Conservation (phyloP, 805 yeast genomes). For the Schwanniomyces yamadae region DNA sequence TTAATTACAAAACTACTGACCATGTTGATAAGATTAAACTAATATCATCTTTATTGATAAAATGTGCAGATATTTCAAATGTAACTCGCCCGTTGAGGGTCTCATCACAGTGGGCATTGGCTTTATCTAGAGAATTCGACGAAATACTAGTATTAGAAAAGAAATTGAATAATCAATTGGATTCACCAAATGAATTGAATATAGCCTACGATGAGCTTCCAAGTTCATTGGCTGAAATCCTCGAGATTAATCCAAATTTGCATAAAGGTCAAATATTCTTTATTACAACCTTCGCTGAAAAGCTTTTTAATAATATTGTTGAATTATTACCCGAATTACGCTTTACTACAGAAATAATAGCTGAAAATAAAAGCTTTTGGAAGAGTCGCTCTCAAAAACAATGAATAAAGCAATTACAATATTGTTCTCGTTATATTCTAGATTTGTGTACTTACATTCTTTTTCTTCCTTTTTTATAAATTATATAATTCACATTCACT, state of each 20-base stretch:
- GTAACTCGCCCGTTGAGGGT: constrained; percentile 78
- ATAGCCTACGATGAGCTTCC: constrained; percentile 39
- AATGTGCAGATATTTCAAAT: constrained; percentile 95
- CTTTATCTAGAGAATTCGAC: constrained; percentile 73
- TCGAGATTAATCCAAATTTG: constrained; percentile 47
- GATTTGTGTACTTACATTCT: background rate
- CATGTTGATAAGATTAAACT: constrained; percentile 33
- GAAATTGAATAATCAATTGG: constrained; percentile 10
- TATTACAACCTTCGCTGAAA: constrained; percentile 76
- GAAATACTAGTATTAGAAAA: constrained; percentile 60
- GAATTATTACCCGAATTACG: constrained; percentile 58
- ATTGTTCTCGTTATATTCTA: background rate
- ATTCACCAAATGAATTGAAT: constrained; percentile 3
- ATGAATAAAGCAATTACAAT: background rate
- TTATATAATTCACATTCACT: too few relatives aligned
- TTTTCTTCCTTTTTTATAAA: too few relatives aligned
- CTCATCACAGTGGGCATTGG: constrained; percentile 83
- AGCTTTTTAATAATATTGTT: constrained; percentile 66
- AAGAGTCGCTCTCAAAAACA: background rate
- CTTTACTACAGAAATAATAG: constrained; percentile 55
- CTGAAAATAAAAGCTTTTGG: constrained; percentile 61
- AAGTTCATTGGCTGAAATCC: constrained; percentile 38
- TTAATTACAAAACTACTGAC: constrained; percentile 18
- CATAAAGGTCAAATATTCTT: constrained; percentile 79
- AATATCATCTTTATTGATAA: constrained; percentile 68